A percentile compares a stretch with the other conserved stretches of the same genome.
These are phyloP conservation scores for Ostreobium quekettii DNA, from an alignment of 139 green algal genomes.

Conservation along the genomic window DNA sequence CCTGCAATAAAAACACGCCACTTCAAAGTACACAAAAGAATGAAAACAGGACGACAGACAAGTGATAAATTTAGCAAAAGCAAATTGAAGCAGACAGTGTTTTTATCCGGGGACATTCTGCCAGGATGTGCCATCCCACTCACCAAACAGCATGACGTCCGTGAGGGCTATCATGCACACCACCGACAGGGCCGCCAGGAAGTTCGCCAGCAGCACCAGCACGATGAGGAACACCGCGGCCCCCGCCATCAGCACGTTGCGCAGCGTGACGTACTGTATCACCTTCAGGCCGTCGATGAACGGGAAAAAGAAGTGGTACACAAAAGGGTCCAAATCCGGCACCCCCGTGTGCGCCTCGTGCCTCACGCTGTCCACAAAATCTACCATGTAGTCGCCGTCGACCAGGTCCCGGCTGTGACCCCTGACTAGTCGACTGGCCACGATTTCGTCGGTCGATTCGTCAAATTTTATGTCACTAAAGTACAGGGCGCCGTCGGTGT, in stretches of 20 bases:
- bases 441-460: not conserved
- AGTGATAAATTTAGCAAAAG: too few species aligned
- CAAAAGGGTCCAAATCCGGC: slow-evolving; percentile 10
- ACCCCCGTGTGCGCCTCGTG: not conserved
- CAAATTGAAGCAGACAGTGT: too few species aligned
- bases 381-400: slow-evolving; percentile 8
- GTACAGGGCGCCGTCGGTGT: not conserved
- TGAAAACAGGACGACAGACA: too few species aligned
- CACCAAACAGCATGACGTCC: slow-evolving; percentile 34
- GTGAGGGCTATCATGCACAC: slow-evolving; percentile 27
- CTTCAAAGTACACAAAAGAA: too few species aligned
- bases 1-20: too few species aligned
- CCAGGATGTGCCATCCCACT: too few species aligned
- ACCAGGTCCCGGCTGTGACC: not conserved
- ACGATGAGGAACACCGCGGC: slow-evolving; percentile 31
- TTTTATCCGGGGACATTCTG: too few species aligned
- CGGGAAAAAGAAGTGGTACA: not conserved
- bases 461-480: not conserved
- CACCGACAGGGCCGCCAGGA: slow-evolving; percentile 28
- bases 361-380: slow-evolving; percentile 6
- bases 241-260: slow-evolving; percentile 37
- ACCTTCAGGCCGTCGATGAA: slow-evolving; percentile 35
- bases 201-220: slow-evolving; percentile 34
- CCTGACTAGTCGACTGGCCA: not conserved
- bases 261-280: slow-evolving; percentile 28